These are phyloP conservation scores for Podospora pseudoanserina DNA, from an alignment of 495 filamentous ascomycete genomes.

Conservation along the genomic window DNA sequence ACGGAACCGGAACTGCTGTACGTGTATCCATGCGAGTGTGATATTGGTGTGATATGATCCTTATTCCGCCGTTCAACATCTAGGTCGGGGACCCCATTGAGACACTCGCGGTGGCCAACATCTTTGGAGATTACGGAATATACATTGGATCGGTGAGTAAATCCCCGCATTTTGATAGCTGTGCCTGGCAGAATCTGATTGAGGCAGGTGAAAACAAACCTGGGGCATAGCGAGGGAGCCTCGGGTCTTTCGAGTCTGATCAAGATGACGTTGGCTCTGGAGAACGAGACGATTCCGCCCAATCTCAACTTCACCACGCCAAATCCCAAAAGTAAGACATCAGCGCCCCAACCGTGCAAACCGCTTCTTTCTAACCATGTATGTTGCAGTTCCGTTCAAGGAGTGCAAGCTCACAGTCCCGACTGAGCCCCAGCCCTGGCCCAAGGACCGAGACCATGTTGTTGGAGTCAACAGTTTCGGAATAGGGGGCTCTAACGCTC, in stretches of 20 bases:
- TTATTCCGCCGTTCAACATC: no score
- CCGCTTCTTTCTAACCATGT: neutral
- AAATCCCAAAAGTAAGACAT: neutral
- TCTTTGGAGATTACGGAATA: neutral
- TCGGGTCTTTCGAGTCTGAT: neutral
- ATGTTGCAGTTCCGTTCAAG: neutral
- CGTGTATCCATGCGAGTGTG: no score
- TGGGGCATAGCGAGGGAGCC: neutral
- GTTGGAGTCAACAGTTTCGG: neutral
- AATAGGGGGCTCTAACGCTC: neutral
- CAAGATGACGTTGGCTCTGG: neutral
- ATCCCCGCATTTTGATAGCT: no score
- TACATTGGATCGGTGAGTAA: neutral
- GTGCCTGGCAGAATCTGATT: no score
- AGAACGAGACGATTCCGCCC: neutral
- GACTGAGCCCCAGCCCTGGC: neutral
- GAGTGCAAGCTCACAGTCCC: neutral
- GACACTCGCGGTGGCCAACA: neutral
- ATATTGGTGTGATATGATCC: no score
- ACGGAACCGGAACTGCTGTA: neutral
- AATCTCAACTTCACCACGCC: neutral
- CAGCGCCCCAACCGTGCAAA: neutral
- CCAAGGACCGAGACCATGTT: neutral
- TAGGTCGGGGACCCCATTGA: neutral
- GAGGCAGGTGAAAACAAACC: neutral